Evolutionary conservation across 2,329 filamentous ascomycete genomes (phyloP), one percentile per base, ranked within the genome.

Genomic region (Colletotrichum abscissum): DNA sequence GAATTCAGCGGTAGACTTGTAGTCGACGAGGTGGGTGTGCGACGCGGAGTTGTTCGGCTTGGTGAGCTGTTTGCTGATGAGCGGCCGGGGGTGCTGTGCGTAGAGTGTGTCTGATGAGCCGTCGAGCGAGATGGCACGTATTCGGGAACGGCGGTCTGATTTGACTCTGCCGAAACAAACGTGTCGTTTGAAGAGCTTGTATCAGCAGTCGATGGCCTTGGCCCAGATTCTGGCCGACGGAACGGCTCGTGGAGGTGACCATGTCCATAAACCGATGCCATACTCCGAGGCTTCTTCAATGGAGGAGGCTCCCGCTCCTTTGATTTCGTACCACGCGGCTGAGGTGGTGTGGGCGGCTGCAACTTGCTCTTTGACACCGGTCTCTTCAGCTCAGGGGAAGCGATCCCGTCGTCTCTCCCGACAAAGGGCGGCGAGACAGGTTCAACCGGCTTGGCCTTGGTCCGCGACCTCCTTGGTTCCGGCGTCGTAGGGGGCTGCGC

Each of bases 1-100:
- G 91, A 91, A 72, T 92, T 88, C 11, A 94, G 86, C 1, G 88
- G 88, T 33, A 92, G 85, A 64, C 78, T 83, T 28, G 82, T 79
- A 26, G 78, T 75, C 5, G 82, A 81, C 54, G 78, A 81, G 54
- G 76, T 77, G 3, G 74, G 63, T 55, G 76, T 76, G 38, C 75
- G 75, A 4, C 82, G 80, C 52, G 74, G 77, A 62, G 83, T 74
- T 79, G 80, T 69, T 78, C 83, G 79, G 78, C 85, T 76, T 74
- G 83, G 78, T 73, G 84, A 82, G 67, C 80, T 82, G 16, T 76
- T 77, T 7, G 76, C 55, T 1, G 75, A 74, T 9, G 59, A 63
- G 16, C 59, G 74, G 67, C 57, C 30, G 6, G 65, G 42, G 5
- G 74, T 55, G 60, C 67, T 73, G 2, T 65, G 66, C 19, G 60